Percentiles rank a stretch among this genome's conserved stretches.
phyloP scores from a whole-genome alignment of 2,329 filamentous ascomycete species.

The Fusarium hainanense region DNA sequence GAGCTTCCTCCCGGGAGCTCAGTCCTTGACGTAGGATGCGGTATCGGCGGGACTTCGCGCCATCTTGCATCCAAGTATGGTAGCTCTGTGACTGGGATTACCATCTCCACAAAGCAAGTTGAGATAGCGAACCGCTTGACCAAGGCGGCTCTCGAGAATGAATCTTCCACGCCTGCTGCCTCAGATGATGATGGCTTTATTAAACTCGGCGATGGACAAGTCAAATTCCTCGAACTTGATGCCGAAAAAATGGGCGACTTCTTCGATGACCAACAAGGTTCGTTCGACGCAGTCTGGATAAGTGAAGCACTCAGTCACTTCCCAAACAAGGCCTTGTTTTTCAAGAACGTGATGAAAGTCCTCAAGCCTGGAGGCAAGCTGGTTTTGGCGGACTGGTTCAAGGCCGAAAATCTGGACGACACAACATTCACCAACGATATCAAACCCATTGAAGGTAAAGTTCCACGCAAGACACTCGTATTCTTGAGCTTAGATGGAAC shows the following conservation, averaged over 20 bases:
- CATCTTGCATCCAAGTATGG: constrained; percentile 63
- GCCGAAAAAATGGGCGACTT: constrained; percentile 69
- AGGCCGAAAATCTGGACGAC: constrained; percentile 59
- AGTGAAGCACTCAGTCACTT: constrained; percentile 71
- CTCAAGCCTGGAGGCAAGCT: constrained; percentile 63
- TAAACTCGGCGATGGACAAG: constrained; percentile 57
- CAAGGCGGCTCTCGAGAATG: constrained; percentile 41
- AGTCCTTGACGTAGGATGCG: constrained; percentile 70
- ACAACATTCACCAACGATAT: constrained; percentile 63
- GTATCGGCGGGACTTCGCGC: constrained; percentile 68
- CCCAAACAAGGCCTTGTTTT: constrained; percentile 69
- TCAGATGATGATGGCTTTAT: constrained; percentile 51
- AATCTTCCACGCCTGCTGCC: constrained; percentile 17
- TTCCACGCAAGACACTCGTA: background rate
- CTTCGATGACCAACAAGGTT: constrained; percentile 54
- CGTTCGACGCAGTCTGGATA: constrained; percentile 70
- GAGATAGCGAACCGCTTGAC: constrained; percentile 67
- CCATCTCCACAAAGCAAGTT: constrained; percentile 69
- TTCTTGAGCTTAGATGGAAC: background rate
- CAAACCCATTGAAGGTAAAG: constrained; percentile 66
- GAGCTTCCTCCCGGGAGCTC: constrained; percentile 39
- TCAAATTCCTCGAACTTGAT: constrained; percentile 68
- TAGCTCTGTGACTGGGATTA: constrained; percentile 68
- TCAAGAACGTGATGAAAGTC: constrained; percentile 61
- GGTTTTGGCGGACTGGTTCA: constrained; percentile 72